Percentiles rank a stretch among this genome's conserved stretches.
phyloP scores from a whole-genome alignment of 2,329 filamentous ascomycete species.

The Penicillium decumbens region DNA sequence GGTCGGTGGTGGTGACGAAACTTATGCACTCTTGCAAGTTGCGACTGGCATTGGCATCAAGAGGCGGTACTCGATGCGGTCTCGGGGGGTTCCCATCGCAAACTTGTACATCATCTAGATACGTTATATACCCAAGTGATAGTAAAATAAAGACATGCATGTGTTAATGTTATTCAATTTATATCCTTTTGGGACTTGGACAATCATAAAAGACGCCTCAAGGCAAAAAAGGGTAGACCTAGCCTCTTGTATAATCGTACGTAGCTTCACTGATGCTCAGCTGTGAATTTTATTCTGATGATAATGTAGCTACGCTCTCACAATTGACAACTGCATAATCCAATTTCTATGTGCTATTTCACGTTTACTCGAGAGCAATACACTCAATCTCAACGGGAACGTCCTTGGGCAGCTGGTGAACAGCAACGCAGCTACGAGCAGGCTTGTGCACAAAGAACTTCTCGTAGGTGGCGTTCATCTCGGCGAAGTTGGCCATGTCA shows the following conservation, averaged over 20 bases:
- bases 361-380: constrained; percentile 50
- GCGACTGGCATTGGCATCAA: constrained; percentile 69
- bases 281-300: too few species aligned
- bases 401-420: constrained; percentile 59
- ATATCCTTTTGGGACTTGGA: too few species aligned
- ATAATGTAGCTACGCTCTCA: neutral
- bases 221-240: too few species aligned
- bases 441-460: constrained; percentile 65
- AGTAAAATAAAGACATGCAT: neutral
- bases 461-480: constrained; percentile 70
- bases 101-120: constrained; percentile 67
- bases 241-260: too few species aligned
- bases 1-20: constrained; percentile 65
- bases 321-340: neutral
- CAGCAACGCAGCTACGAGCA: constrained; percentile 59
- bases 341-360: neutral
- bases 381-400: constrained; percentile 63
- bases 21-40: constrained; percentile 58
- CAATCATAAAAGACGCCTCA: too few species aligned
- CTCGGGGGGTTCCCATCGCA: constrained; percentile 70
- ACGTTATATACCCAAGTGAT: constrained; percentile 13
- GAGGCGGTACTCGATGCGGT: constrained; percentile 73
- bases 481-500: constrained; percentile 83
- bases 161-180: too few species aligned
- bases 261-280: too few species aligned